These are phyloP conservation scores for Turritis glabra DNA, from an alignment of 345 rosid genomes.

Conservation along the genomic window DNA sequence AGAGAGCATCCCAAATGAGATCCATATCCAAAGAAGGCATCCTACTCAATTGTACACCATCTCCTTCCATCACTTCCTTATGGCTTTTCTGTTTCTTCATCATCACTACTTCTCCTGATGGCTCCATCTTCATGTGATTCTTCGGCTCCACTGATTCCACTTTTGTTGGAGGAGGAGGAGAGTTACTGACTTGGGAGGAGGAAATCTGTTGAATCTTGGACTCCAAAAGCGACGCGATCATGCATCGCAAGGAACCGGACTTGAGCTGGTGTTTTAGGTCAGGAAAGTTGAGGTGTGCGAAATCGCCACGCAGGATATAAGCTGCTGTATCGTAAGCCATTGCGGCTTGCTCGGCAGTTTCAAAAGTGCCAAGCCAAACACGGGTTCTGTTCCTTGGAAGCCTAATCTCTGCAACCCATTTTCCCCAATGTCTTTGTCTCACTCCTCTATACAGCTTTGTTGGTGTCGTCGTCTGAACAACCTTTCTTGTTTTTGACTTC, in stretches of 20 bases:
- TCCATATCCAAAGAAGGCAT: slow-evolving; percentile 99
- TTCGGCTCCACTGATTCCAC: slow-evolving; percentile 23
- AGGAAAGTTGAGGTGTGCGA: slow-evolving; percentile 89
- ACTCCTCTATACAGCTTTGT: slow-evolving; percentile 90
- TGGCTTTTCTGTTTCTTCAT: slow-evolving; percentile 37
- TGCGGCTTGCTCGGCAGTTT: slow-evolving; percentile 94
- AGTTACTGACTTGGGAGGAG: slow-evolving; percentile 28
- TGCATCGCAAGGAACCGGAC: slow-evolving; percentile 53
- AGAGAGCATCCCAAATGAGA: slow-evolving; percentile 91
- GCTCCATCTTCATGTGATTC: slow-evolving; percentile 44
- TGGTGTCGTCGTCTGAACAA: slow-evolving; percentile 37
- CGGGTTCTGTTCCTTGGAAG: slow-evolving; percentile 92
- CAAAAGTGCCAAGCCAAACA: slow-evolving; percentile 95
- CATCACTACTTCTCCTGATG: slow-evolving; percentile 38
- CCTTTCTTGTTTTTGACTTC: slow-evolving; percentile 51
- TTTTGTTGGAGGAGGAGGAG: slow-evolving; percentile 7
- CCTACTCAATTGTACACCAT: slow-evolving; percentile 79
- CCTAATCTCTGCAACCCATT: slow-evolving; percentile 98
- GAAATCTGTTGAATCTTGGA: slow-evolving; percentile 39
- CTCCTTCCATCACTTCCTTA: slow-evolving; percentile 49
- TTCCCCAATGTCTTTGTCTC: slow-evolving; percentile 97
- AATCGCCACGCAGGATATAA: slow-evolving; percentile 78
- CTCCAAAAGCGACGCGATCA: slow-evolving; percentile 39
- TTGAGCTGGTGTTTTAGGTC: slow-evolving; percentile 73
- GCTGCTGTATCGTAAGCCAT: slow-evolving; percentile 93